Base-by-base conservation (phyloP, 176 grass and related monocot species). In the Oryza brachyantha region DNA sequence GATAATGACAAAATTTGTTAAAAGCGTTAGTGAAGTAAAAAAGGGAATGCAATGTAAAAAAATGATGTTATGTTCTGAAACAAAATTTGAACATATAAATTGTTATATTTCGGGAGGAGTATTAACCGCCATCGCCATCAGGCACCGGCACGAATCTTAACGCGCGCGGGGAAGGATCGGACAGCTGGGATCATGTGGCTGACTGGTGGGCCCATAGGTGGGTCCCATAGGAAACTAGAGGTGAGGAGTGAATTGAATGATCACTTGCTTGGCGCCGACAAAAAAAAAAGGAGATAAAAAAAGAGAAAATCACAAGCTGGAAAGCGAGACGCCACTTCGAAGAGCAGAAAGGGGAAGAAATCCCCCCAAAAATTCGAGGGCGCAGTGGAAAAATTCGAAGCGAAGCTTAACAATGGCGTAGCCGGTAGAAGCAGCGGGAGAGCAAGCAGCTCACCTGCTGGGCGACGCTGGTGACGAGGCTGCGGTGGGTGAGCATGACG, bases 401-500 rank as follows among this genome's bases (percentile, higher is more conserved):
- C 31, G 42, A 32, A 28, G 59, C 24, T 57, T 2, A 32, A 29
- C 26, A 63, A 41, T 19, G 75, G 66, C 39, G 13, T 11, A 65
- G 24, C 31, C 31, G 17, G 21, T 4, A 10, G 58, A 5, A 5
- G n/a, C 4, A 0, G 36, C n/a, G 31, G 31, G 31, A 32, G n/a
- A 32, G 31, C 31, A 32, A 4, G 5, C 3, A 28, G 69, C 86
- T 81, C 31, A 97, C 91, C 72, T 97, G 91, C 85, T 97, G 94
- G 0, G 94, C 89, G 37, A 97, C 91, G 80, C 94, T 97, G 61
- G 94, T 97, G 84, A 92, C 86, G 65, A 97, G 84, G 83, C 91
- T 97, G 66, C 94, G 91, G 79, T 97, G 94, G 5, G 88, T 97
- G 64, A 97, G 91, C 94, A 97, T 97, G 68, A 97, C 91, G 64